Evolutionary conservation across 129 eudicot species (phyloP), one percentile per base, ranked within the genome.

Genomic region (Rutidosis leptorrhynchoides): DNA sequence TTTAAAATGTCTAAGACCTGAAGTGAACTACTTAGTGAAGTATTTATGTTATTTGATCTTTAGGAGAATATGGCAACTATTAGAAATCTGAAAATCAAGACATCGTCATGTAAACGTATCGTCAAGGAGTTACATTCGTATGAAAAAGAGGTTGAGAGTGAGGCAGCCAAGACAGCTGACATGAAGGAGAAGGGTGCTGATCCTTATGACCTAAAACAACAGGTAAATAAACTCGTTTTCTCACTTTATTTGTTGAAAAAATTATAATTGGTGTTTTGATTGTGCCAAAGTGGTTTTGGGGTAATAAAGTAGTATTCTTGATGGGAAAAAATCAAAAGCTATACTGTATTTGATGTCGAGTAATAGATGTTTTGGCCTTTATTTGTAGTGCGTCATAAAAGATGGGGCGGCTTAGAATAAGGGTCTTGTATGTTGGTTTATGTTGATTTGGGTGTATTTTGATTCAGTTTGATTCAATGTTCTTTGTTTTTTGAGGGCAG

Each of bases 131-230:
- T 94, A 8, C 78, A 77, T 58, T 86, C 88, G 42, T 94, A 94
- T 66, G 92, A 89, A 90, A 84, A 86, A 73, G 99, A 94, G 82
- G 96, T 94, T 52, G 96, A 94, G 70, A 75, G 78, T 72, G 99
- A 94, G 77, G 84, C 96, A 11, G 95, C 99, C 46, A 94, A 88
- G 77, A 86, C 92, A 2, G 88, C 95, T 73, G 89, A 72, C 64
- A 94, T 94, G 99, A 89, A 89, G 90, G 92, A 86, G 64, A 87
- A 87, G 43, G 88, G 85, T 11, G 95, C 97, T 24, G 99, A 94
- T 78, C 95, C 96, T 20, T 94, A 89, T 69, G 99, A 89, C 76
- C 91, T 86, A 74, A 94, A 94, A 60, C 96, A 94, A 75, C 99
- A 94, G 99, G 99, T 88, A 32, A 22, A 11, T 4, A 25, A 7